A percentile compares a stretch with the other conserved stretches of the same genome.
Evolutionary conservation across 2,329 filamentous ascomycete genomes (phyloP).

Genomic region (Calonectria pteridis): DNA sequence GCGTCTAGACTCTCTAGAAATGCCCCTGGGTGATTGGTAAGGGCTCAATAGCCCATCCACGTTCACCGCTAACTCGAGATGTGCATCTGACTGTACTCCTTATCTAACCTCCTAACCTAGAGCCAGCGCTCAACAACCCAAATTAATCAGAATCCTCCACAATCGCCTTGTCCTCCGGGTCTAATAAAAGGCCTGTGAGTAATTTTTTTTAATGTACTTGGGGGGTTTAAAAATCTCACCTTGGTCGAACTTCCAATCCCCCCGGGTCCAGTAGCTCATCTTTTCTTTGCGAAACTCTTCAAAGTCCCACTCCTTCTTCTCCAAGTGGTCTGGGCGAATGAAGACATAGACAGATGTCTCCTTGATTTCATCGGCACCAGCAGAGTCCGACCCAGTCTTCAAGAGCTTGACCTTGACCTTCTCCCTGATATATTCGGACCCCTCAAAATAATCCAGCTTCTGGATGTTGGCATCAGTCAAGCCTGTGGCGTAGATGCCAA

Average conservation of each 20-base stretch:
- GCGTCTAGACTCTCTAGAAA: not conserved
- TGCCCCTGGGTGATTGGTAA: constrained; percentile 20
- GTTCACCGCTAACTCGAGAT: constrained; percentile 32
- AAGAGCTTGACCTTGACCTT: constrained; percentile 66
- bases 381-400: constrained; percentile 52
- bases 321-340: constrained; percentile 64
- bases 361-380: constrained; percentile 60
- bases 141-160: constrained; percentile 21
- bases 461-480: constrained; percentile 81
- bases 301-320: constrained; percentile 88
- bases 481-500: constrained; percentile 82
- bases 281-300: constrained; percentile 85
- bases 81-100: not conserved
- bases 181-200: constrained; percentile 34
- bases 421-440: constrained; percentile 75
- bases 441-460: constrained; percentile 87
- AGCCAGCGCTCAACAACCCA: constrained; percentile 33
- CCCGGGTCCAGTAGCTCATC: constrained; percentile 66
- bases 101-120: constrained; percentile 8
- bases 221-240: constrained; percentile 44
- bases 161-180: constrained; percentile 36
- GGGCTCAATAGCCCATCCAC: not conserved
- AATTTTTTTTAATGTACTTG: not conserved
- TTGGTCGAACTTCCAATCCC: constrained; percentile 58
- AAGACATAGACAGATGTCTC: constrained; percentile 76